Evolutionary conservation across 306 rosid genomes (phyloP).

Genomic region (Trifolium repens): DNA sequence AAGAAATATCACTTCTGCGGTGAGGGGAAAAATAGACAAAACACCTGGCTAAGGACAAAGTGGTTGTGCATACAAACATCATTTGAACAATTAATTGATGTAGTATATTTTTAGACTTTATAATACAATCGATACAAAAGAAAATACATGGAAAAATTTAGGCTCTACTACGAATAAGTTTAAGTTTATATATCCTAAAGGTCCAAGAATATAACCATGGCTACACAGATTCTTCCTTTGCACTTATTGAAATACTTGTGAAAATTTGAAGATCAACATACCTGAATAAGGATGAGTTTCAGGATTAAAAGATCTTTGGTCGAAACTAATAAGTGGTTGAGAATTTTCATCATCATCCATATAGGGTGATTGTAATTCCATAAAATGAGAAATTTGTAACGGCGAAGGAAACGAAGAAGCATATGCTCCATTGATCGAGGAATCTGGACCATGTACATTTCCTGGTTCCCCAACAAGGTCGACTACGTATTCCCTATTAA

Average conservation of each 20-base stretch:
- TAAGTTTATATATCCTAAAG: background rate
- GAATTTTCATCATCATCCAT: constrained; percentile 49
- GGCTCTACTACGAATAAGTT: background rate
- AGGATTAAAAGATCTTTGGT: constrained; percentile 47
- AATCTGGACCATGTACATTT: constrained; percentile 87
- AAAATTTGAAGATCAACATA: constrained; percentile 41
- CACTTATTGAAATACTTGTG: constrained; percentile 25
- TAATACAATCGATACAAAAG: background rate
- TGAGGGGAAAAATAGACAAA: background rate
- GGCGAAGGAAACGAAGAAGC: constrained; percentile 82
- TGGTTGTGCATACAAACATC: background rate
- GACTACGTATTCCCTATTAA: constrained; percentile 90
- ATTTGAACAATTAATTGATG: background rate
- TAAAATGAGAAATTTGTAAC: constrained; percentile 77
- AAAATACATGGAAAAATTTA: background rate
- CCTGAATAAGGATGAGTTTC: constrained; percentile 59
- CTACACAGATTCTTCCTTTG: constrained; percentile 32
- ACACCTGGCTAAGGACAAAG: background rate
- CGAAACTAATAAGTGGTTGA: constrained; percentile 51
- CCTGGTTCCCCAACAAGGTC: constrained; percentile 99
- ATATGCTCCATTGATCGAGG: constrained; percentile 89
- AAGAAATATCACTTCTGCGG: background rate
- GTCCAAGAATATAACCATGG: background rate
- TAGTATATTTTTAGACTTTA: background rate
- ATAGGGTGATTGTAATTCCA: constrained; percentile 68